Evolutionary conservation across 2,329 filamentous ascomycete genomes (phyloP).

Genomic region (Chaetomiaceae sp.): DNA sequence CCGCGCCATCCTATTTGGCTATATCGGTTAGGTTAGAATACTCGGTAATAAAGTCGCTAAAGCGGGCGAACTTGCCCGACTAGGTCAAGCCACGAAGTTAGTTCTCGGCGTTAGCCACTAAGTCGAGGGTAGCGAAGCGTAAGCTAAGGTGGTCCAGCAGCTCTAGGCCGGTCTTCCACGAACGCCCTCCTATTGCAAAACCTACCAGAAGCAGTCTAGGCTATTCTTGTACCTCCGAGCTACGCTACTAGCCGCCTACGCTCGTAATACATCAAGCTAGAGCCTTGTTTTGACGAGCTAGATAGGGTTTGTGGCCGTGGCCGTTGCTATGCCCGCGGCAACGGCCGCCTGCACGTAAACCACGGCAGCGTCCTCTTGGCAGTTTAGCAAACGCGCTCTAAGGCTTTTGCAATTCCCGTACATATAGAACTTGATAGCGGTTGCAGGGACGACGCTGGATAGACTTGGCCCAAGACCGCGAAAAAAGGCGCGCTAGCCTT

Average conservation of each 20-base stretch:
- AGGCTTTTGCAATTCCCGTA: constrained; percentile 1
- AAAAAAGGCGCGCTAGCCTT: constrained; percentile 1
- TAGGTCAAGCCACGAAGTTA: too few species aligned
- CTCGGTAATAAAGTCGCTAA: too few species aligned
- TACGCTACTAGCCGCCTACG: neutral
- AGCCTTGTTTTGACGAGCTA: constrained; percentile 1
- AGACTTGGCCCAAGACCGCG: neutral
- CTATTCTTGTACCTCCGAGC: neutral
- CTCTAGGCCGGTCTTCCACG: too few species aligned
- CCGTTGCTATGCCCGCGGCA: neutral
- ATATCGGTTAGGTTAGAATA: too few species aligned
- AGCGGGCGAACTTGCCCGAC: too few species aligned
- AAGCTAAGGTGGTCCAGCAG: too few species aligned
- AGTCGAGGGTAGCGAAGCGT: too few species aligned
- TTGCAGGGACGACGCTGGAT: neutral
- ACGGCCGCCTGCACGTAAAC: neutral
- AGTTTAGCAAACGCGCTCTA: neutral
- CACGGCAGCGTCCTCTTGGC: neutral
- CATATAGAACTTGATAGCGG: constrained; percentile 3
- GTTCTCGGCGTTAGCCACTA: too few species aligned
- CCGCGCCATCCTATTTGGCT: too few species aligned
- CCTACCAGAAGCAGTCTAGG: constrained; percentile 3
- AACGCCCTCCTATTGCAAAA: neutral
- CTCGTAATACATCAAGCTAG: neutral
- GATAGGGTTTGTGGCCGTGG: neutral